These are phyloP conservation scores for Cryptococcus floricola DNA, from an alignment of 1,284 basidiomycete species.

Conservation along the genomic window DNA sequence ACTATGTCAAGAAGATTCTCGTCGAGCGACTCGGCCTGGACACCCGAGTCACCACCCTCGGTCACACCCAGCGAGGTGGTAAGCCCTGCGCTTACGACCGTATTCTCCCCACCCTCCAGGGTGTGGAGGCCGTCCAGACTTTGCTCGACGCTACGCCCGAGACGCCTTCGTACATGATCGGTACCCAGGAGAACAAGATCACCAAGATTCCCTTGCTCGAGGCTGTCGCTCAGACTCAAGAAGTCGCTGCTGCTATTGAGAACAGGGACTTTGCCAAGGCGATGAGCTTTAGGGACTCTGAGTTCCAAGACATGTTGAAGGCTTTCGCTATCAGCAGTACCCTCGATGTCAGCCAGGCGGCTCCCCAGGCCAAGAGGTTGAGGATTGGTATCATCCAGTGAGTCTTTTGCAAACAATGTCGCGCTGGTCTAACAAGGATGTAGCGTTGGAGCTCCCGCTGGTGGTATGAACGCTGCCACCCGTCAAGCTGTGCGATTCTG, in stretches of 20 bases:
- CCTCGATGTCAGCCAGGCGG: conserved; percentile 58
- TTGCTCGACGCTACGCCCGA: conserved; percentile 83
- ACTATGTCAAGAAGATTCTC: conserved; percentile 85
- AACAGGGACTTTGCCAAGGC: conserved; percentile 82
- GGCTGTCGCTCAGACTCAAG: conserved; percentile 80
- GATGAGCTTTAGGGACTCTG: conserved; percentile 82
- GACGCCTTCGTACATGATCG: conserved; percentile 96
- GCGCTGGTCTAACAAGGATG: background rate
- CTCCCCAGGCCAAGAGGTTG: conserved; percentile 70
- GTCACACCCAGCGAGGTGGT: conserved; percentile 95
- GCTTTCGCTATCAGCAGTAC: conserved; percentile 74
- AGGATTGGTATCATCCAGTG: conserved; percentile 90
- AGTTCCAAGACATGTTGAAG: conserved; percentile 81
- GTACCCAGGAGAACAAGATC: conserved; percentile 92
- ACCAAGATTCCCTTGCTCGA: conserved; percentile 85
- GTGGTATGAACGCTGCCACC: conserved; percentile 98
- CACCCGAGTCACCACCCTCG: conserved; percentile 95
- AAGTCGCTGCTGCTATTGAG: conserved; percentile 76
- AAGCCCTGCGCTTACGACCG: conserved; percentile 89
- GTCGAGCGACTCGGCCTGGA: conserved; percentile 83
- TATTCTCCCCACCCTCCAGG: conserved; percentile 92
- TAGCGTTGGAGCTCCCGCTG: conserved; percentile 92
- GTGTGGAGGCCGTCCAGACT: conserved; percentile 86
- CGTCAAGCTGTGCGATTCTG: conserved; percentile 92
- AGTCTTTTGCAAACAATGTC: conserved; percentile 40